A percentile compares a stretch with the other conserved stretches of the same genome.
phyloP scores from a whole-genome alignment of 441 rosid genomes.

The Adansonia rubrostipa region DNA sequence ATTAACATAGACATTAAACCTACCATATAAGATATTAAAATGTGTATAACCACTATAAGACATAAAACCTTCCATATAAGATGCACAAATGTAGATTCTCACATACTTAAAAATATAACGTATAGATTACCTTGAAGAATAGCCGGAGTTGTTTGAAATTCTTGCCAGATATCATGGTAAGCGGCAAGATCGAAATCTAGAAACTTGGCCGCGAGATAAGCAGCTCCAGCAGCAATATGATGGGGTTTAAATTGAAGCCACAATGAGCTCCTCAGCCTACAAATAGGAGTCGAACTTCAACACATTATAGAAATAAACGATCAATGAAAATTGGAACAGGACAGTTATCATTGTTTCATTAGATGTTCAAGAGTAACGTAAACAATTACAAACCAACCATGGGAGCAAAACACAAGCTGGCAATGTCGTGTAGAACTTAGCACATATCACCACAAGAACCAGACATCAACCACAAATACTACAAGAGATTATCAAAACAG shows the following conservation, averaged over 20 bases:
- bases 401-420: constrained; percentile 29
- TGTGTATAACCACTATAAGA: background rate
- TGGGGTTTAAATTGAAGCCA: constrained; percentile 88
- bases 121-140: constrained; percentile 60
- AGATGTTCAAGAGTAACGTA: constrained; percentile 10
- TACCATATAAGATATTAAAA: background rate
- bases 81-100: background rate
- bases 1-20: background rate
- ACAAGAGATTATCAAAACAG: constrained; percentile 27
- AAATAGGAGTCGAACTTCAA: constrained; percentile 33
- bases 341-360: constrained; percentile 9
- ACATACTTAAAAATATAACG: background rate
- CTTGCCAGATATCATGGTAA: constrained; percentile 67
- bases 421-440: constrained; percentile 35
- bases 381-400: constrained; percentile 38
- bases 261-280: constrained; percentile 79
- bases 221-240: constrained; percentile 89
- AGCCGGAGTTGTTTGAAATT: constrained; percentile 67
- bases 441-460: constrained; percentile 35
- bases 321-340: background rate
- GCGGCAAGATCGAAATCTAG: constrained; percentile 61
- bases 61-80: background rate
- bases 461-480: constrained; percentile 32
- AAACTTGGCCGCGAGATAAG: constrained; percentile 70
- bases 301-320: background rate